Conservation (phyloP, 495 filamentous ascomycete genomes). For the Glarea lozoyensis region DNA sequence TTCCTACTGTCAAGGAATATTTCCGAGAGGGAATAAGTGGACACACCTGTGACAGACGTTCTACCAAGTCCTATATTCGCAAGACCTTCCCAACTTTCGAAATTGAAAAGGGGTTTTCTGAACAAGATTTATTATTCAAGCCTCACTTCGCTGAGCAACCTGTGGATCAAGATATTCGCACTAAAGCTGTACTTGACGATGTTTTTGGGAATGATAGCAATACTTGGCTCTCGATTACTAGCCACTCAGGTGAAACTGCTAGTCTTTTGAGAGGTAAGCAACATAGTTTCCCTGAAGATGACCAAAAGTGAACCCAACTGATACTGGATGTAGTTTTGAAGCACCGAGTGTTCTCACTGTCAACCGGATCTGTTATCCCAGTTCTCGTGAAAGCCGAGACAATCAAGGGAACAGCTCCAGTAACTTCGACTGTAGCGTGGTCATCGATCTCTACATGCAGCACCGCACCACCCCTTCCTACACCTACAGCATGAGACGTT, state of each 20-base stretch:
- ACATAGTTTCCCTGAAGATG: background rate
- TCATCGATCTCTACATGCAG: conserved; percentile 15
- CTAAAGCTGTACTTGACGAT: conserved; percentile 47
- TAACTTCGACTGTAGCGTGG: conserved; percentile 7
- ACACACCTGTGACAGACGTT: conserved; percentile 72
- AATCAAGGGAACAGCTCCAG: conserved; percentile 1
- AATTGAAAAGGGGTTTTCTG: conserved; percentile 55
- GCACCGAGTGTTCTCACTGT: conserved; percentile 51
- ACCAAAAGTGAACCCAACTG: background rate
- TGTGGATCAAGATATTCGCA: conserved; percentile 45
- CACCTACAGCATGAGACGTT: background rate
- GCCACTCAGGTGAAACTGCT: conserved; percentile 57
- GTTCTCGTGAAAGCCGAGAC: conserved; percentile 50
- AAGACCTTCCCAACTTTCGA: conserved; percentile 45
- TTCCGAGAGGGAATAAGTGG: conserved; percentile 63
- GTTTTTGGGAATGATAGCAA: conserved; percentile 51
- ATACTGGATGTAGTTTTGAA: conserved; percentile 31
- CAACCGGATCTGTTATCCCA: conserved; percentile 61
- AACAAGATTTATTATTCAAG: conserved; percentile 53
- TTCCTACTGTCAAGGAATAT: conserved; percentile 58
- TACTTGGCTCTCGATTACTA: conserved; percentile 56
- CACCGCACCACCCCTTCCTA: background rate
- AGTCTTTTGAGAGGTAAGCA: conserved; percentile 40
- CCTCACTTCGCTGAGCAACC: conserved; percentile 43
- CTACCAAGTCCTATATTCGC: conserved; percentile 47